A percentile compares a stretch with the other conserved stretches of the same genome.
Evolutionary conservation across 176 grass and related monocot species (phyloP).

Genomic region (Hordeum vulgare): MorexV3_pseudomolecules_assembly NC_058520.1:27707858-27708357

Average conservation of each 20-base stretch:
- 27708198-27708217: slow-evolving; percentile 25
- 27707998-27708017: slow-evolving; percentile 22
- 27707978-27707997: slow-evolving; percentile 82
- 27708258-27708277: slow-evolving; percentile 2
- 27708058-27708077: neutral
- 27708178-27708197: slow-evolving; percentile 23
- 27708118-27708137: slow-evolving; percentile 67
- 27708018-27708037: neutral
- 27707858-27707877: slow-evolving; percentile 34
- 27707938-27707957: slow-evolving; percentile 93
- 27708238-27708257: slow-evolving; percentile 61
- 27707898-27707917: slow-evolving; percentile 28
- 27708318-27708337: slow-evolving; percentile 69
- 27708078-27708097: slow-evolving; percentile 85
- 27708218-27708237: slow-evolving; percentile 41
- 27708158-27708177: slow-evolving; percentile 33
- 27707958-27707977: slow-evolving; percentile 82
- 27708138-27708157: slow-evolving; percentile 66
- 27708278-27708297: slow-evolving; percentile 16
- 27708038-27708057: neutral
- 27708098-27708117: slow-evolving; percentile 68
- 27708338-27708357: slow-evolving; percentile 73
- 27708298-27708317: slow-evolving; percentile 58
- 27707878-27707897: slow-evolving; percentile 14
- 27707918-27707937: slow-evolving; percentile 72